phyloP scores from a whole-genome alignment of 1,284 basidiomycete genomes.

The Cryptococcus amylolentus region DNA sequence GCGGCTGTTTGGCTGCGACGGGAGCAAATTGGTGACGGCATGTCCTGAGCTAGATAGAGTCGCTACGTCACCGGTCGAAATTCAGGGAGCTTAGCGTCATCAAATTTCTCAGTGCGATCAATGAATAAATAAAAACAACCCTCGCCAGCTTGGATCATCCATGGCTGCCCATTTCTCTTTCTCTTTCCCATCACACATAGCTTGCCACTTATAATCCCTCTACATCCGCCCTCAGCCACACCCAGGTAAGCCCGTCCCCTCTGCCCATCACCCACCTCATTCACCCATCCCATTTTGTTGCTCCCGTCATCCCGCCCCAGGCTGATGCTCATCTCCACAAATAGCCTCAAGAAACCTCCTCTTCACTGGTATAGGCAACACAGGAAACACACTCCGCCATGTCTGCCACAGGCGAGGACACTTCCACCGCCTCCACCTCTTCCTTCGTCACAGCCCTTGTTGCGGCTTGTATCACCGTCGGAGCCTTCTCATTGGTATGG shows the following conservation, averaged over 20 bases:
- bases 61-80: neutral
- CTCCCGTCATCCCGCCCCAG: too few relatives aligned
- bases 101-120: neutral
- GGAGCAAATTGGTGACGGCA: neutral
- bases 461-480: slow-evolving; percentile 38
- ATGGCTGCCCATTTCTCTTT: neutral
- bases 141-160: neutral
- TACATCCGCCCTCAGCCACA: neutral
- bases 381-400: slow-evolving; percentile 18
- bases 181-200: neutral
- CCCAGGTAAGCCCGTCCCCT: neutral
- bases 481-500: slow-evolving; percentile 35
- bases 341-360: neutral
- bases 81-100: neutral
- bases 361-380: too few relatives aligned
- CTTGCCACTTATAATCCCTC: neutral
- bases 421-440: slow-evolving; percentile 29
- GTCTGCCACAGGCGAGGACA: slow-evolving; percentile 39
- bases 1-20: neutral
- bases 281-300: too few relatives aligned
- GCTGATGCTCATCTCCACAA: too few relatives aligned
- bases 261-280: neutral
- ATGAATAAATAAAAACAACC: slow-evolving; percentile 1
- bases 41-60: neutral
- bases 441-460: slow-evolving; percentile 48